phyloP scores from a whole-genome alignment of 371 early-diverging fungal species.

The Mucor velutinosus region DNA sequence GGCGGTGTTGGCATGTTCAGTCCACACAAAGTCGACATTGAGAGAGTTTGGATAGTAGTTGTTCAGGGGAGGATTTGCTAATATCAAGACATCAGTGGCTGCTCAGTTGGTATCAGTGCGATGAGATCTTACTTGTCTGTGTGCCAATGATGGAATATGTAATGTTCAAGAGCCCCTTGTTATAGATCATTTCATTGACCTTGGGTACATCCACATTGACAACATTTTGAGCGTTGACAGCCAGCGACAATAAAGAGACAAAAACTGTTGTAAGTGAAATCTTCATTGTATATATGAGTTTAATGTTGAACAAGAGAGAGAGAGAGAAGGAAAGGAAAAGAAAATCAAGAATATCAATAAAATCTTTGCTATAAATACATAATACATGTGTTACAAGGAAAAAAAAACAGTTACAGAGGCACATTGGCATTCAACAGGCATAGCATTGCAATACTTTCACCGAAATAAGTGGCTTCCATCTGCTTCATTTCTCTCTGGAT shows the following conservation, averaged over 20 bases:
- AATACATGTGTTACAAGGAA: constrained; percentile 5
- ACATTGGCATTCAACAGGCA: constrained; percentile 57
- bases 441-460: constrained; percentile 63
- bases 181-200: constrained; percentile 11
- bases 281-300: neutral
- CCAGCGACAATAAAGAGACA: neutral
- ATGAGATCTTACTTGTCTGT: constrained; percentile 13
- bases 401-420: constrained; percentile 21
- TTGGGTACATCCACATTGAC: constrained; percentile 13
- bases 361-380: constrained; percentile 3
- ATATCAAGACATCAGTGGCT: neutral
- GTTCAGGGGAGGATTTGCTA: constrained; percentile 17
- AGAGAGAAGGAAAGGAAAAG: neutral
- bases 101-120: too few relatives aligned
- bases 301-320: neutral
- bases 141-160: constrained; percentile 21
- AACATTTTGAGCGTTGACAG: constrained; percentile 3
- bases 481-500: constrained; percentile 53
- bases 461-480: constrained; percentile 63
- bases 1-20: constrained; percentile 13
- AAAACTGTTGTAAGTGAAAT: neutral
- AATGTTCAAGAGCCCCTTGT: constrained; percentile 8
- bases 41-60: constrained; percentile 22
- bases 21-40: constrained; percentile 18
- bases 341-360: constrained; percentile 1